These are phyloP conservation scores for Sherardia arvensis DNA, from an alignment of 257 asterid species.

Conservation along the genomic window DNA sequence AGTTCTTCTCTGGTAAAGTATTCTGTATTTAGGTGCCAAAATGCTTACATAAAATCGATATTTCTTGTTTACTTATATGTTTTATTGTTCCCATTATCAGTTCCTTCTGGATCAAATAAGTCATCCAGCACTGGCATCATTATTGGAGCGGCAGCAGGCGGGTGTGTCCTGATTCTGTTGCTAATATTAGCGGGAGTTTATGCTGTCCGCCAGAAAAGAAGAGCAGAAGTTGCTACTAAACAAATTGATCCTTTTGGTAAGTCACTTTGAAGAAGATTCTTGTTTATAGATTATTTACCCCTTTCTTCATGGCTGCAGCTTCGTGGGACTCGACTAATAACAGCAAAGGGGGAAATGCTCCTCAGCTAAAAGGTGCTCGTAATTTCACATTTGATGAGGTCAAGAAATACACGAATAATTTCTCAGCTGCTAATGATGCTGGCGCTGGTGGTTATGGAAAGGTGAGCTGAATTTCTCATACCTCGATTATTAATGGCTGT, in stretches of 20 bases:
- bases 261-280: not conserved
- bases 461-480: conserved; percentile 30
- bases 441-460: conserved; percentile 95
- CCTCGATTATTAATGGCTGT: not conserved
- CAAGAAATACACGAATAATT: conserved; percentile 64
- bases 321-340: conserved; percentile 53
- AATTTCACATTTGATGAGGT: conserved; percentile 68
- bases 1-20: conserved; percentile 41
- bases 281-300: conserved; percentile 1
- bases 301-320: conserved; percentile 36
- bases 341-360: conserved; percentile 57
- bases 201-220: conserved; percentile 61
- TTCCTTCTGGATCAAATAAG: conserved; percentile 20
- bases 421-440: conserved; percentile 44
- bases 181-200: conserved; percentile 54
- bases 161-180: conserved; percentile 38
- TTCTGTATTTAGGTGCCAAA: not conserved
- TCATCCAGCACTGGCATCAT: conserved; percentile 30
- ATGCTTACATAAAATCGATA: not conserved
- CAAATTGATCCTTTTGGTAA: conserved; percentile 79
- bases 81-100: conserved; percentile 20
- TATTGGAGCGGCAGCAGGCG: conserved; percentile 73
- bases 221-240: conserved; percentile 60
- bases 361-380: conserved; percentile 69
- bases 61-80: conserved; percentile 2